These are phyloP conservation scores for Betula pendula DNA, from an alignment of 306 rosid genomes.

Conservation along the genomic window DNA sequence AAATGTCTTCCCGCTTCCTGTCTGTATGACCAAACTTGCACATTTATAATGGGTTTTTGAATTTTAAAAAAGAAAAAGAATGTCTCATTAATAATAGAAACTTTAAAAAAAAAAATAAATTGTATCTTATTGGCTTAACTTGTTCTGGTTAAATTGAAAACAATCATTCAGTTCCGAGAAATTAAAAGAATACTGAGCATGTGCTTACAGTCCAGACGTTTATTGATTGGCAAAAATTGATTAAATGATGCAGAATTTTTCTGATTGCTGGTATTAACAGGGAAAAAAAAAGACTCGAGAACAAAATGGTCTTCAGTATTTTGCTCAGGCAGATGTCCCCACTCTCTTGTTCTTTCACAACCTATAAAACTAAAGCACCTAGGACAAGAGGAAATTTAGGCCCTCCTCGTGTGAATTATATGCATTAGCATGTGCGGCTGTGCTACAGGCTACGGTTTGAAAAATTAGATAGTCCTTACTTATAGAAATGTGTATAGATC, in stretches of 20 bases:
- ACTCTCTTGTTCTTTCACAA: neutral
- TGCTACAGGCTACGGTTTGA: neutral
- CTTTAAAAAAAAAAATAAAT: neutral
- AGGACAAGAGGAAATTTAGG: neutral
- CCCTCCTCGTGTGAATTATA: neutral
- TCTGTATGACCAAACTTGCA: slow-evolving; percentile 54
- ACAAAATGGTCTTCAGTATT: neutral
- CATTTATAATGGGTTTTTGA: slow-evolving; percentile 19
- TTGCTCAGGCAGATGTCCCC: neutral
- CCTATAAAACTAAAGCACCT: neutral
- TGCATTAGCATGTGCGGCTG: neutral
- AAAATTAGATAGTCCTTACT: neutral
- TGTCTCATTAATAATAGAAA: neutral
- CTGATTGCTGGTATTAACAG: neutral
- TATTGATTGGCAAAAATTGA: neutral
- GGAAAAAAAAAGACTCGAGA: neutral
- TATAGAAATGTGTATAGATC: neutral
- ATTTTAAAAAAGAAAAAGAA: neutral
- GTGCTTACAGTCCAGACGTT: neutral
- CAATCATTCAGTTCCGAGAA: neutral
- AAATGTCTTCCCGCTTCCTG: slow-evolving; percentile 97
- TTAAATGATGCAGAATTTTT: neutral
- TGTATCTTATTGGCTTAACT: neutral
- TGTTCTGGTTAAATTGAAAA: neutral
- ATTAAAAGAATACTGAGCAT: neutral